Evolutionary conservation across 2,329 filamentous ascomycete genomes (phyloP), one percentile per base, ranked within the genome.

Genomic region (Plenodomus lindquistii): DNA sequence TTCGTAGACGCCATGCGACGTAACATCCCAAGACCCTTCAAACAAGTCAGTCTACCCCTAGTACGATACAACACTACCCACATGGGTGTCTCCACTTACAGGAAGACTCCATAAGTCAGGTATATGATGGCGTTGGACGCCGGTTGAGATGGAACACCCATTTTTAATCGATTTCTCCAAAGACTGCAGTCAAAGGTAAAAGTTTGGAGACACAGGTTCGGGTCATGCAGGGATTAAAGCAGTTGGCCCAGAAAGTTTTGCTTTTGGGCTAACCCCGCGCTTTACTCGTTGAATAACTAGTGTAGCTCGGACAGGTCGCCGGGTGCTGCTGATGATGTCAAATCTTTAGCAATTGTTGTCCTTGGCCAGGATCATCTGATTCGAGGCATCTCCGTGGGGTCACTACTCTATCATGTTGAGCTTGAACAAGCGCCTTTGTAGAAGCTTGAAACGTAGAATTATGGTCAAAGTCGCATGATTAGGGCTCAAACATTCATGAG

Each of bases 71-170:
- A 31, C 27, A 15, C 27, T 31, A 31, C 27, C 27, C 27, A 31
- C 11, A 31, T 31, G 27, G 27, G 4, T 15, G 27, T 15, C 27
- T 37, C 34, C 29, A 63, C 83, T 48, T 77, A 93, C 89, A 94
- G 76, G 70, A 94, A 94, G 41, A 80, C 77, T 55, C 81, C 87
- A 76, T 91, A 92, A 41, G 87, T 90, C 44, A 90, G 76, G 69
- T 92, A 93, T 69, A 94, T 87, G 69, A 93, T 79, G 78, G 88
- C 88, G 77, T 93, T 91, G 24, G 89, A 92, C 67, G 88, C 88
- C 80, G 82, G 76, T 46, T 79, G 84, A 1, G 89, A 92, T 49
- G 88, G 88, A 59, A 86, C 81, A 17, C 87, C 87, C 89, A 93
- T 94, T 40, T 36, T 55, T 39, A 13, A 44, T 22, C 42, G 42